phyloP scores from a whole-genome alignment of 1,139 yeast species.

The Taphrina flavorubra region DNA sequence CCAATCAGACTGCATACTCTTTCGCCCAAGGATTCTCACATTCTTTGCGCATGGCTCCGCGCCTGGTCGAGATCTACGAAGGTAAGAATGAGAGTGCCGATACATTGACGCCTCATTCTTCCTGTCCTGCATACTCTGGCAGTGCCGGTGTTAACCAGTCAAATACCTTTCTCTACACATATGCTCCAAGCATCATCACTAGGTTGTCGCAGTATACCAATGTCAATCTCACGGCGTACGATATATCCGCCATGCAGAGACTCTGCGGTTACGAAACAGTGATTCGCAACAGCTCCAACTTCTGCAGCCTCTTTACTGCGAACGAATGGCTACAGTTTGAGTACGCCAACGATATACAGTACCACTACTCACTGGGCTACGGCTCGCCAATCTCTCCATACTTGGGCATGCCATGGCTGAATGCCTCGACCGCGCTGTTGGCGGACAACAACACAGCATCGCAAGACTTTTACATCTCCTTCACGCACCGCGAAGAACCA shows the following conservation, averaged over 20 bases:
- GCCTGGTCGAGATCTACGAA: conserved; percentile 13
- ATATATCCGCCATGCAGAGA: conserved; percentile 25
- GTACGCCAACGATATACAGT: conserved; percentile 25
- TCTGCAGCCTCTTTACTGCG: conserved; percentile 14
- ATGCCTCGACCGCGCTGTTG: conserved; percentile 18
- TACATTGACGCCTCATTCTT: conserved; percentile 18
- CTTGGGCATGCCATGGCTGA: conserved; percentile 30
- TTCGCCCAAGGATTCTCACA: conserved; percentile 22
- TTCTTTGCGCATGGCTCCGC: conserved; percentile 22
- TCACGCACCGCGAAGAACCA: conserved; percentile 27
- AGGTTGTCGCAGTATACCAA: conserved; percentile 4
- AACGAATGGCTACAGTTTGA: conserved; percentile 23
- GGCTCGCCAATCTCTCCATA: conserved; percentile 14
- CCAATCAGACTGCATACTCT: conserved; percentile 21
- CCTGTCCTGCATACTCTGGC: conserved; percentile 29
- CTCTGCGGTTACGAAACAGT: conserved; percentile 20
- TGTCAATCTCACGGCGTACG: conserved; percentile 22
- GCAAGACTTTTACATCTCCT: conserved; percentile 33
- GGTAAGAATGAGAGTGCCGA: conserved; percentile 31
- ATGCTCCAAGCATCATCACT: conserved; percentile 18
- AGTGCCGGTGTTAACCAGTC: conserved; percentile 27
- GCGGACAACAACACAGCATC: conserved; percentile 8
- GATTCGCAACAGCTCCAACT: conserved; percentile 17
- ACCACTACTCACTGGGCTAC: conserved; percentile 23
- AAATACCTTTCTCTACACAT: conserved; percentile 19